phyloP scores from a whole-genome alignment of 805 yeast genomes.

The Ogataea henricii region DNA sequence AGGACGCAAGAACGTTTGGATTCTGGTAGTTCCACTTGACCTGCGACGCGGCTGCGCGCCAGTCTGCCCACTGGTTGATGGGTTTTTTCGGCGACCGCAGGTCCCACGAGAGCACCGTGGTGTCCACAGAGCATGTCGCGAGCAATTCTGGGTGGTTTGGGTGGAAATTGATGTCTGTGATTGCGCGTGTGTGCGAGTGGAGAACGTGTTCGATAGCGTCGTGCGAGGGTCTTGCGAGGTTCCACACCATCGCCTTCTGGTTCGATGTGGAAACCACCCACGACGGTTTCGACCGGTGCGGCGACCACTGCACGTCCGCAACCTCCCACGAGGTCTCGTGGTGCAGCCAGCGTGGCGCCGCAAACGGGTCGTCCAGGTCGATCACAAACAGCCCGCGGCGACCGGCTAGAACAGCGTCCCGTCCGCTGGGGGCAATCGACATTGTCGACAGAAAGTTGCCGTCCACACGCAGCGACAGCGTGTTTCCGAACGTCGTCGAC shows the following conservation, averaged over 20 bases:
- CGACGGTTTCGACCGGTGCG: slow-evolving; percentile 78
- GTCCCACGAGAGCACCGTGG: slow-evolving; percentile 89
- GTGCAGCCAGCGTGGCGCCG: slow-evolving; percentile 91
- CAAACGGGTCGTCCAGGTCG: slow-evolving; percentile 94
- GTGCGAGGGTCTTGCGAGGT: slow-evolving; percentile 60
- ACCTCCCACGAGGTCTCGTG: slow-evolving; percentile 97
- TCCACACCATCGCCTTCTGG: slow-evolving; percentile 96
- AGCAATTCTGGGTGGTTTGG: slow-evolving; percentile 81
- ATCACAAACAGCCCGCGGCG: slow-evolving; percentile 81
- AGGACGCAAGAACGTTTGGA: slow-evolving; percentile 75
- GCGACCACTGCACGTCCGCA: slow-evolving; percentile 98
- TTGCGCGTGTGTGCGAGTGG: slow-evolving; percentile 90
- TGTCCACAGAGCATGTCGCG: slow-evolving; percentile 93
- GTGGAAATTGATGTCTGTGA: slow-evolving; percentile 93
- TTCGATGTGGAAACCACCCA: slow-evolving; percentile 95
- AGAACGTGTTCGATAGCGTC: slow-evolving; percentile 83
- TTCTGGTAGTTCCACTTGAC: slow-evolving; percentile 89
- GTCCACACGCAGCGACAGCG: slow-evolving; percentile 83
- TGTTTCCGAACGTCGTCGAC: slow-evolving; percentile 73
- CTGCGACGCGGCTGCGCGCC: slow-evolving; percentile 93
- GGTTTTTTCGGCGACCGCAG: slow-evolving; percentile 78
- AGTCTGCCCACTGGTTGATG: slow-evolving; percentile 80
- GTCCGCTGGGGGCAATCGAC: slow-evolving; percentile 83
- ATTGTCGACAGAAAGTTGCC: slow-evolving; percentile 86
- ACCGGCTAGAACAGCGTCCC: slow-evolving; percentile 91